Evolutionary conservation across 164 flowering plant species (phyloP), one percentile per base, ranked within the genome.

Genomic region (Amborella trichopoda): DNA sequence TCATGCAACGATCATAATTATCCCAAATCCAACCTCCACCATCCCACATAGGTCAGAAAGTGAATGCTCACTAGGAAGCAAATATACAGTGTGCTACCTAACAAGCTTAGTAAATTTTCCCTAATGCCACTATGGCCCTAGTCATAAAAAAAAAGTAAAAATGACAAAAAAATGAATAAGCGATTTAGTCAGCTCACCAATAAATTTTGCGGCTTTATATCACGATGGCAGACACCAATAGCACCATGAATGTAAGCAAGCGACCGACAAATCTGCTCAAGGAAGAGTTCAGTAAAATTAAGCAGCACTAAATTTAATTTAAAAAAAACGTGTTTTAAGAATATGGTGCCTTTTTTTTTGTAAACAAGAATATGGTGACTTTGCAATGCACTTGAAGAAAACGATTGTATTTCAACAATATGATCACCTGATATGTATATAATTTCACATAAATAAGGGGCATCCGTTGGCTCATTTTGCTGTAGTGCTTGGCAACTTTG

Each of bases 171-270:
- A n/a, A 16, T 19, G 20, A 38, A 16, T 16, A 38, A 38, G 41
- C 2, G 16, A 38, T 8, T 19, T 10, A 16, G 41, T 6, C 17
- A 39, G 21, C 79, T 68, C 61, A 93, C 99, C 89, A 93, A 66
- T 43, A 93, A 58, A 70, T 93, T 93, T 49, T 93, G 99, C 3
- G 99, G 99, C 67, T 93, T 93, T 37, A 93, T 93, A 58, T 93
- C 99, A 48, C 99, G 95, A 59, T 88, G 99, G 44, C 96, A 84
- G 23, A 83, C 89, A 42, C 94, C 95, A 56, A 85, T 66, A 23
- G 83, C 94, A 59, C 63, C 67, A 63, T 85, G 96, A 26, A 83
- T 56, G 54, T 88, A 85, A 63, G 85, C 83, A 40, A 88, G 74
- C 0, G 86, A 80, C 23, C 96, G 90, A 25, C 80, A 93, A 21